These are phyloP conservation scores for Neurospora sp. DNA, from an alignment of 495 filamentous ascomycete species.

Conservation along the genomic window DNA sequence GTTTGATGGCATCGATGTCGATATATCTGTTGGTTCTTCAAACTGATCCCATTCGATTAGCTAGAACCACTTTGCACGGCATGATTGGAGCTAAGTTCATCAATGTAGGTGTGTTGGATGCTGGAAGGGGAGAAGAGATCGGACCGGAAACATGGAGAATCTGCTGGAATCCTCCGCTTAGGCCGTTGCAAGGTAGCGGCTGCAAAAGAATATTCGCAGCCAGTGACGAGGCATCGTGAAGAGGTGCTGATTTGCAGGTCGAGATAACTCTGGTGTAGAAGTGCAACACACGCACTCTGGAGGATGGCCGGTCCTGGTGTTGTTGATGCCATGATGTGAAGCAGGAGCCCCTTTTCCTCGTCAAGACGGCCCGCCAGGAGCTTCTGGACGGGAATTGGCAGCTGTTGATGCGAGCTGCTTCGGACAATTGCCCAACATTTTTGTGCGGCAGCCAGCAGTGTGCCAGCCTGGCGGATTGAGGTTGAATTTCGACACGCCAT, in stretches of 20 bases:
- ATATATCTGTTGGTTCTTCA: not conserved
- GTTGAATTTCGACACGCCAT: not conserved
- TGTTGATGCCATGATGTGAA: not conserved
- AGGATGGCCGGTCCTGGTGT: not conserved
- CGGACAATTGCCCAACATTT: not conserved
- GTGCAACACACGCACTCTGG: not conserved
- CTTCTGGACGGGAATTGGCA: not conserved
- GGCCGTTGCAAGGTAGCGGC: not conserved
- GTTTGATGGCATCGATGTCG: not conserved
- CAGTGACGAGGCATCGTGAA: not conserved
- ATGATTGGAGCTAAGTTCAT: not conserved
- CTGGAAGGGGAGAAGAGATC: not conserved
- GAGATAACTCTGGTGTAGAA: not conserved
- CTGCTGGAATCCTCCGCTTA: not conserved
- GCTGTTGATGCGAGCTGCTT: not conserved
- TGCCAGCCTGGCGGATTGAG: not conserved
- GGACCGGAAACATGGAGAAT: not conserved
- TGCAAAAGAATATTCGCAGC: not conserved
- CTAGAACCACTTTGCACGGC: not conserved
- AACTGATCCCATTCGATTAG: not conserved
- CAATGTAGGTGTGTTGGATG: not conserved
- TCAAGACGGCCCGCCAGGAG: not conserved
- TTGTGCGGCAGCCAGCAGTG: not conserved
- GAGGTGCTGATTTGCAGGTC: not conserved
- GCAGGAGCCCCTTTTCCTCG: not conserved